Conservation (phyloP, 257 asterid species). For the Vinca minor region DNA sequence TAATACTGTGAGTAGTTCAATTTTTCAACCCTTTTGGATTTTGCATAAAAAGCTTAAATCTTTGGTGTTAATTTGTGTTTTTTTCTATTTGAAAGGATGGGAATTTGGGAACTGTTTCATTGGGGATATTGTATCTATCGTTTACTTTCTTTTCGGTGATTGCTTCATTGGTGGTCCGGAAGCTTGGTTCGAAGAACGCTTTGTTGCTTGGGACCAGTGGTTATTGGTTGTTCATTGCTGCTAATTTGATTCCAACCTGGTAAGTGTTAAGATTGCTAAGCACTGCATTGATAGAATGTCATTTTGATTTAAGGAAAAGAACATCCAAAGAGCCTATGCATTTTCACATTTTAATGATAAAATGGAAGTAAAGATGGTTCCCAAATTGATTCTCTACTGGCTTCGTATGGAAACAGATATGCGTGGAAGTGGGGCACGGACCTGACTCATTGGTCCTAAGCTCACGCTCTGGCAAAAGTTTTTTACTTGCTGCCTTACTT, state of each 20-base stretch:
- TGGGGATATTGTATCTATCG: conserved; percentile 84
- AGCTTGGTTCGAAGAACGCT: conserved; percentile 73
- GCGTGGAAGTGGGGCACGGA: too few relatives aligned
- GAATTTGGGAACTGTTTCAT: conserved; percentile 75
- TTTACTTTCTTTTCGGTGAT: conserved; percentile 61
- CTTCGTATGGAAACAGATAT: background rate
- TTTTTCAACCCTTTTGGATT: conserved; percentile 19
- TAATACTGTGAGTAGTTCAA: conserved; percentile 43
- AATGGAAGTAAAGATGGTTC: background rate
- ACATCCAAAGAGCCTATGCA: background rate
- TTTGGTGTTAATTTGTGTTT: background rate
- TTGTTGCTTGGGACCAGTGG: conserved; percentile 85
- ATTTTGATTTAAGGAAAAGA: background rate
- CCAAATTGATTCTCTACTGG: background rate
- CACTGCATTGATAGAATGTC: background rate
- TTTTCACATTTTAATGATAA: background rate
- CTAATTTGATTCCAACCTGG: conserved; percentile 95
- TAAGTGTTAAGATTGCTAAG: conserved; percentile 15
- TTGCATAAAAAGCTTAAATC: background rate
- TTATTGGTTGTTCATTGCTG: conserved; percentile 86
- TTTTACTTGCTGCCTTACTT: too few relatives aligned
- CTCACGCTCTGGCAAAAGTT: too few relatives aligned
- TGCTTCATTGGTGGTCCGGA: conserved; percentile 79
- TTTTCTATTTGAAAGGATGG: conserved; percentile 52
- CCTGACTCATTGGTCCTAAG: too few relatives aligned